A percentile compares a stretch with the other conserved stretches of the same genome.
phyloP scores from a whole-genome alignment of 2,329 filamentous ascomycete species.

The Aspergillus puulaauensis region DNA sequence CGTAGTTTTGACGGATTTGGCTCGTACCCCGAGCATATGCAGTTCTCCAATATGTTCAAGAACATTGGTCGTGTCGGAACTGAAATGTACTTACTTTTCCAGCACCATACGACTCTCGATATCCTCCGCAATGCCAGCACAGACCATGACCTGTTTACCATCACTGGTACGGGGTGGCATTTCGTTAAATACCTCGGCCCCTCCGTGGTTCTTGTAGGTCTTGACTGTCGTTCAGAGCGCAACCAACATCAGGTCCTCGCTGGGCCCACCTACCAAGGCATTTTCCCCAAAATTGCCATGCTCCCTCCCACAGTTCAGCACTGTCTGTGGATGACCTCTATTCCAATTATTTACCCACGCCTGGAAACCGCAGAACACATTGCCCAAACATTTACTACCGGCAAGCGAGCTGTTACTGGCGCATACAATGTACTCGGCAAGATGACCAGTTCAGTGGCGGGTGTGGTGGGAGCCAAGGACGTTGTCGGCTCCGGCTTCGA shows the following conservation, averaged over 20 bases:
- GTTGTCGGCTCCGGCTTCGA: constrained; percentile 91
- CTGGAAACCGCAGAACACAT: constrained; percentile 89
- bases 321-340: constrained; percentile 92
- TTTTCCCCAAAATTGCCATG: constrained; percentile 92
- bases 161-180: constrained; percentile 97
- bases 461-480: constrained; percentile 91
- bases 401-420: constrained; percentile 94
- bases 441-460: constrained; percentile 90
- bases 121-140: constrained; percentile 85
- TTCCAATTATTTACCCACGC: constrained; percentile 86
- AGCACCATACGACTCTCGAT: constrained; percentile 94
- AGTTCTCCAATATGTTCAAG: constrained; percentile 95
- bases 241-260: constrained; percentile 91
- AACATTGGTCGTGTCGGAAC: constrained; percentile 94
- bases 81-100: constrained; percentile 97
- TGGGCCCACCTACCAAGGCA: constrained; percentile 92
- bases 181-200: constrained; percentile 96
- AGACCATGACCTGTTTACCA: constrained; percentile 90
- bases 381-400: constrained; percentile 85
- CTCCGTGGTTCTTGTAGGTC: constrained; percentile 82
- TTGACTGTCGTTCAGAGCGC: constrained; percentile 88
- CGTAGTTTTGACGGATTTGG: constrained; percentile 91
- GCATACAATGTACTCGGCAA: constrained; percentile 96
- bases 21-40: constrained; percentile 97
- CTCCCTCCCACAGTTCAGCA: constrained; percentile 92